A percentile compares a stretch with the other conserved stretches of the same genome.
Conservation (phyloP, 1,284 basidiomycete species). For the Trichosporon asahii region DNA sequence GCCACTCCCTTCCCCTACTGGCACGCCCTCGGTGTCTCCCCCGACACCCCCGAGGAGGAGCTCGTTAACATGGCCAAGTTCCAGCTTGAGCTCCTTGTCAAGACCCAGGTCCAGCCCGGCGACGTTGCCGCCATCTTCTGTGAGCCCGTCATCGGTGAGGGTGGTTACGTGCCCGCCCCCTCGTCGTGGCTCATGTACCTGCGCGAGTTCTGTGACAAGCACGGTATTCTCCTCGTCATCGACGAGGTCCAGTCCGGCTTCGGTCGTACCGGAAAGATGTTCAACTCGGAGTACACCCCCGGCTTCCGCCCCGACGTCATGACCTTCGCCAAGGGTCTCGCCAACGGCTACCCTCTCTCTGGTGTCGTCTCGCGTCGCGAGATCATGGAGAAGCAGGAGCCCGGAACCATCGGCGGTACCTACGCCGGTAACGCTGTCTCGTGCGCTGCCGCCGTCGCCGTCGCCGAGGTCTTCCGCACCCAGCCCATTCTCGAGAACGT, state of each 20-base stretch:
- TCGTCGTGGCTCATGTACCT: slow-evolving; percentile 73
- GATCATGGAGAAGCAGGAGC: slow-evolving; percentile 72
- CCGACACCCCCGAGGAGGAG: slow-evolving; percentile 62
- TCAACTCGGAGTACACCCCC: slow-evolving; percentile 64
- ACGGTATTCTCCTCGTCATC: slow-evolving; percentile 72
- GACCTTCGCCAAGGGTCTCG: slow-evolving; percentile 74
- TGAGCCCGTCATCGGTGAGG: slow-evolving; percentile 90
- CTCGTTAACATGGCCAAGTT: slow-evolving; percentile 69
- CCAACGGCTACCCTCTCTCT: slow-evolving; percentile 74
- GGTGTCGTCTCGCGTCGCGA: slow-evolving; percentile 78
- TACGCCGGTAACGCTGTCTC: slow-evolving; percentile 86
- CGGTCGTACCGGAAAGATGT: slow-evolving; percentile 83
- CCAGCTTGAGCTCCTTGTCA: slow-evolving; percentile 77
- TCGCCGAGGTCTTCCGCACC: slow-evolving; percentile 69
- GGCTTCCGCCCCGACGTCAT: slow-evolving; percentile 83
- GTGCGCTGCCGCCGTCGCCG: slow-evolving; percentile 81
- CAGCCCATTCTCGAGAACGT: slow-evolving; percentile 79
- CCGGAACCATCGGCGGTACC: slow-evolving; percentile 83
- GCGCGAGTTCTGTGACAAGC: slow-evolving; percentile 77
- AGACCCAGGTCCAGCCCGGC: slow-evolving; percentile 75
- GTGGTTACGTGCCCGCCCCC: slow-evolving; percentile 86
- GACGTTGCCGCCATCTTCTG: slow-evolving; percentile 91
- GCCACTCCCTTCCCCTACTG: slow-evolving; percentile 85
- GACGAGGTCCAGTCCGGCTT: slow-evolving; percentile 92
- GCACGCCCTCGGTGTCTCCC: slow-evolving; percentile 73